Evolutionary conservation across 352 stramenopile species (phyloP).

Genomic region (Pseudoperonospora humuli): DNA sequence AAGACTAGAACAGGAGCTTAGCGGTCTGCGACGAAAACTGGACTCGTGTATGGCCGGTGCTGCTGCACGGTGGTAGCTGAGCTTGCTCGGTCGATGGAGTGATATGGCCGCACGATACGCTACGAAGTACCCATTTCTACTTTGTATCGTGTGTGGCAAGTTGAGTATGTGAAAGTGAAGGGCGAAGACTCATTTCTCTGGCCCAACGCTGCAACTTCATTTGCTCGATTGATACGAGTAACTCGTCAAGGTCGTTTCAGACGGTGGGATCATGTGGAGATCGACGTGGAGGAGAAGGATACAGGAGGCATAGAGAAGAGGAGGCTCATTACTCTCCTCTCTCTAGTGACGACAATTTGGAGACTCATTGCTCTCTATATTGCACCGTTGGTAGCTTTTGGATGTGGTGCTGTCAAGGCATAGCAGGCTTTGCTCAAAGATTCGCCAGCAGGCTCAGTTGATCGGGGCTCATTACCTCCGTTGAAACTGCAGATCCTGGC

Average conservation of each 20-base stretch:
- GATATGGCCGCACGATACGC: not conserved
- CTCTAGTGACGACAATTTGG: constrained; percentile 1
- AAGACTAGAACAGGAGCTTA: constrained; percentile 50
- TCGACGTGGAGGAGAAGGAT: not conserved
- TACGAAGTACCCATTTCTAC: constrained; percentile 22
- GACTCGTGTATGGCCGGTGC: constrained; percentile 44
- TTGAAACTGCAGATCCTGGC: constrained; percentile 15
- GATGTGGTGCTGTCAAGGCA: constrained; percentile 5
- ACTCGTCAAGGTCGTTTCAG: not conserved
- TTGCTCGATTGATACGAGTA: not conserved
- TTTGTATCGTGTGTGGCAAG: not conserved
- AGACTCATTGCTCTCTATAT: constrained; percentile 29
- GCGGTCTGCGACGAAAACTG: constrained; percentile 42
- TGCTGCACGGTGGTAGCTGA: constrained; percentile 16
- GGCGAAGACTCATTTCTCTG: constrained; percentile 16
- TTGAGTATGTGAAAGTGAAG: not conserved
- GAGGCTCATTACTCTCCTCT: constrained; percentile 23
- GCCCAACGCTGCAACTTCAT: not conserved
- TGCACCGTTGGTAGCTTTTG: constrained; percentile 2
- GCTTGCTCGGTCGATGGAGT: not conserved
- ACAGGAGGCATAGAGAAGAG: not conserved
- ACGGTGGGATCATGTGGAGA: not conserved
- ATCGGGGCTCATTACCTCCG: constrained; percentile 32
- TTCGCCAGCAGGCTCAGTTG: constrained; percentile 10
- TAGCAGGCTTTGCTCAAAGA: constrained; percentile 5